Conservation (phyloP, 2,329 filamentous ascomycete species). For the Colletotrichum coccodes region DNA sequence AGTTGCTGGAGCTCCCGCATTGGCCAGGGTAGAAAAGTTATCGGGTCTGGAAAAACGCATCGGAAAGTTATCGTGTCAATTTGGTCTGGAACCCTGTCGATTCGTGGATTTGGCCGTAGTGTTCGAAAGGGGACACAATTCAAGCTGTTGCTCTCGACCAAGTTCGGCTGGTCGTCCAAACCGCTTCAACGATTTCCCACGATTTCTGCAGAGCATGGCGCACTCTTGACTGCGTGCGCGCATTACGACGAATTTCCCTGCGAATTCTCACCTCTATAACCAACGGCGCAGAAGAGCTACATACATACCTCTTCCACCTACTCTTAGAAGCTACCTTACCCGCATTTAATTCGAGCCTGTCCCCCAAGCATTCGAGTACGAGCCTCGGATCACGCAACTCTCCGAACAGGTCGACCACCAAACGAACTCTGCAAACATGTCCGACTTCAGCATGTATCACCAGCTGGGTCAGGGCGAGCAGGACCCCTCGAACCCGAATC, state of each 20-base stretch:
- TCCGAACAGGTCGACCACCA: background rate
- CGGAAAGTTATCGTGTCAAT: conserved; percentile 37
- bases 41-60: conserved; percentile 33
- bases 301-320: background rate
- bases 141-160: conserved; percentile 18
- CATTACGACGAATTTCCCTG: background rate
- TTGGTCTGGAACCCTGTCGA: conserved; percentile 30
- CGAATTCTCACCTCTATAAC: background rate
- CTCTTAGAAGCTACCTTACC: conserved; percentile 14
- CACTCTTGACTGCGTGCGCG: conserved; percentile 28
- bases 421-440: conserved; percentile 50
- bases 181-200: background rate
- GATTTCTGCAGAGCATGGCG: conserved; percentile 20
- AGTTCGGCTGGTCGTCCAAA: conserved; percentile 12
- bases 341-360: conserved; percentile 16
- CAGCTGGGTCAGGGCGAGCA: conserved; percentile 66
- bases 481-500: conserved; percentile 65
- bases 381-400: background rate
- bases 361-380: background rate
- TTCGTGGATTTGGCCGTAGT: conserved; percentile 16
- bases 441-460: conserved; percentile 66
- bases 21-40: background rate
- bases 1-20: conserved; percentile 3
- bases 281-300: conserved; percentile 21
- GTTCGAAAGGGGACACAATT: conserved; percentile 29